Conservation (phyloP, 371 early-diverging fungal species). For the Rhizopus sp. region DNA sequence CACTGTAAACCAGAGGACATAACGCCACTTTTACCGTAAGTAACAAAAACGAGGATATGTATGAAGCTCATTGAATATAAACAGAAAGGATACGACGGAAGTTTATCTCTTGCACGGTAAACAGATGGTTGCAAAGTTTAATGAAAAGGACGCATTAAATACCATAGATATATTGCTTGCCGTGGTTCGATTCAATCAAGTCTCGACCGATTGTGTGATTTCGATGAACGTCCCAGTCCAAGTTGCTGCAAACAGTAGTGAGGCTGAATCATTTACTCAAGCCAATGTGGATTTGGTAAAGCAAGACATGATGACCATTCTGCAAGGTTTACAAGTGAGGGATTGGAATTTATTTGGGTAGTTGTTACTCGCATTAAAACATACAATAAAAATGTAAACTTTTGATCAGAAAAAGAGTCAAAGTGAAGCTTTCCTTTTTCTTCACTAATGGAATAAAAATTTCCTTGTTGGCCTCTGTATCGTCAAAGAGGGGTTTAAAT, state of each 20-base stretch:
- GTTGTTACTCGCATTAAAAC: too few relatives aligned
- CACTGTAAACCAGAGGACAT: constrained; percentile 19
- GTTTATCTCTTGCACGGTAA: constrained; percentile 53
- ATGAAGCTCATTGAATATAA: constrained; percentile 1
- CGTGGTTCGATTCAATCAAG: constrained; percentile 64
- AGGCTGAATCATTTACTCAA: constrained; percentile 15
- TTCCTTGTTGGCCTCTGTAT: too few relatives aligned
- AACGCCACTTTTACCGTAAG: constrained; percentile 61
- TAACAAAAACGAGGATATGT: neutral
- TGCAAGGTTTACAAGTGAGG: constrained; percentile 47
- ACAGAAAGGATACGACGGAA: constrained; percentile 11
- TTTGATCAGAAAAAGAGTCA: too few relatives aligned
- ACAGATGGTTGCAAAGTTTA: constrained; percentile 74
- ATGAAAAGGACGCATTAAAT: constrained; percentile 62
- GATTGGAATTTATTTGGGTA: constrained; percentile 67
- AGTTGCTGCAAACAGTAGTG: constrained; percentile 43
- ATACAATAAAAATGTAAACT: too few relatives aligned
- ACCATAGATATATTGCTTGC: constrained; percentile 68
- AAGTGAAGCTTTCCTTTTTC: too few relatives aligned
- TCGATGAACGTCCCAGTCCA: constrained; percentile 69
- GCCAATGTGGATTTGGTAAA: constrained; percentile 39
- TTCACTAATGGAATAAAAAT: too few relatives aligned
- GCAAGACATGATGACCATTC: constrained; percentile 44
- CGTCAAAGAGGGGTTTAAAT: too few relatives aligned
- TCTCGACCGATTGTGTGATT: constrained; percentile 73